Evolutionary conservation across 2,329 filamentous ascomycete genomes (phyloP).

Genomic region (Botrytis squamosa): DNA sequence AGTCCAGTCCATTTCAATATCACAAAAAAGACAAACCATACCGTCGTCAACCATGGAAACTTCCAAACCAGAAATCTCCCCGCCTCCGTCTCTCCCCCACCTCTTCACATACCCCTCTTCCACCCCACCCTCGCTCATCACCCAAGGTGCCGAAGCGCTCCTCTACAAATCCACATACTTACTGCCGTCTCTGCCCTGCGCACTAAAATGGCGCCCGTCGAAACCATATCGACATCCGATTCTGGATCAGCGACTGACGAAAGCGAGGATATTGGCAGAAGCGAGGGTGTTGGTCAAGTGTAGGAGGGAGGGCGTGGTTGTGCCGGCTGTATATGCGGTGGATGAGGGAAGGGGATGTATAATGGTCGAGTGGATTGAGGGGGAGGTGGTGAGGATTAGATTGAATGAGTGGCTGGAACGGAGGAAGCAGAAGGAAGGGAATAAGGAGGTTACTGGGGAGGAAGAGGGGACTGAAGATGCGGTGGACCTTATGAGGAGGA

Average conservation of each 20-base stretch:
- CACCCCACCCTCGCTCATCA: conserved; percentile 66
- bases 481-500: conserved; percentile 62
- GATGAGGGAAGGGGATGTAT: conserved; percentile 68
- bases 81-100: conserved; percentile 29
- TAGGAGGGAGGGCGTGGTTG: conserved; percentile 72
- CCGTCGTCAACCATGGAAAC: not conserved
- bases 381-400: conserved; percentile 65
- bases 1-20: not conserved
- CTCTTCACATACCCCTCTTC: conserved; percentile 52
- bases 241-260: conserved; percentile 84
- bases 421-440: conserved; percentile 33
- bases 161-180: conserved; percentile 88
- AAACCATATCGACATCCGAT: conserved; percentile 91
- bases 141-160: conserved; percentile 93
- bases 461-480: conserved; percentile 51
- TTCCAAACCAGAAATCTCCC: not conserved
- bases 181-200: conserved; percentile 62
- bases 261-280: conserved; percentile 83
- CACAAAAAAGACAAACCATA: not conserved
- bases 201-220: conserved; percentile 85
- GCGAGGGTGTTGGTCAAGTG: conserved; percentile 81
- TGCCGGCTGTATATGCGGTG: conserved; percentile 75
- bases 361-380: conserved; percentile 82
- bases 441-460: conserved; percentile 30
- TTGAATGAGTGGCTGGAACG: conserved; percentile 66